Base-by-base conservation (phyloP, 163 green algal genomes). In the Coccomyxa subellipsoidea region DNA sequence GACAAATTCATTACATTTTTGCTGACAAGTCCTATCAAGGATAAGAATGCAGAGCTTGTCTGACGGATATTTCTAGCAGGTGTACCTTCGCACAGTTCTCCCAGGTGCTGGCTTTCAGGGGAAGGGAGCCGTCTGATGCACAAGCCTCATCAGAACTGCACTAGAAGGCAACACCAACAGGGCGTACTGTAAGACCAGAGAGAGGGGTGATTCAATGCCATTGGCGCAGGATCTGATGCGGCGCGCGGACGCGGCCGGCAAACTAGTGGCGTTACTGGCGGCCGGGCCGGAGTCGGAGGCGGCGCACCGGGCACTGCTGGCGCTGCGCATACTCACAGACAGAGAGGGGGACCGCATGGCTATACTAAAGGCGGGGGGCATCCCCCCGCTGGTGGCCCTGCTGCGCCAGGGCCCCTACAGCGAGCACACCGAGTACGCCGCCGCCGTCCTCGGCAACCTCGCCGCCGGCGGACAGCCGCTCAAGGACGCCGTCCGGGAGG, bases 381-480 rank as follows among this genome's bases (percentile, higher is more conserved):
- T 87, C 27, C 38, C 37, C 25, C 78, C 38, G 7, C 47, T 85
- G 66, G 77, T 86, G 54, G 35, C 31, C 25, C 54, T 87, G 71
- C 75, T 87, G 10, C 27, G 69, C 53, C 69, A 38, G 18, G 76
- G 73, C 35, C 66, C 80, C 25, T 71, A 82, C 76, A 83, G 81
- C 15, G 82, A 86, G 76, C 72, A 84, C 23, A 84, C 83, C 25
- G 85, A 89, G 77, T 85, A 87, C 81, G 80, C 83, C 37, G 80
- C 82, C 27, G 85, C 85, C 27, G 85, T 83, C 29, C 80, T 89
- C 25, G 85, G 85, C 34, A 89, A 89, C 39, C 77, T 89, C 66
- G 85, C 83, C 75, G 85, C 85, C 34, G 85, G 85, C 37, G 77
- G 78, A 8, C 85, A 87, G 81, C 31, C 75, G 29, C 59, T 89